These are phyloP conservation scores for Crithidia fasciculata DNA, from an alignment of 208 protist species.

Conservation along the genomic window DNA sequence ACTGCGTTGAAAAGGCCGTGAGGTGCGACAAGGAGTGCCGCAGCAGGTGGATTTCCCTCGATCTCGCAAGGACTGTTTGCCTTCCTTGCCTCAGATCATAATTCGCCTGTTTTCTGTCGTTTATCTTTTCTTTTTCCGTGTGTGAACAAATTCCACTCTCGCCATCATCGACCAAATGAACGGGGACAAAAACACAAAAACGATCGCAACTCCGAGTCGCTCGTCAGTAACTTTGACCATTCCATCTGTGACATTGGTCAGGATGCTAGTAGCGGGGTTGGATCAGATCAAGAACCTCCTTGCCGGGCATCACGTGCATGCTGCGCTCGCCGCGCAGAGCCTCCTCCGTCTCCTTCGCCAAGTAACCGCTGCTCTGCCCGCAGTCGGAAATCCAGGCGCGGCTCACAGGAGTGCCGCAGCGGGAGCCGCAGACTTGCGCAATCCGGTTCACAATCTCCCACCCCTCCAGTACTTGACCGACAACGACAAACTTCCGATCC, in stretches of 20 bases:
- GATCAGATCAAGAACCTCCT: slow-evolving; percentile 82
- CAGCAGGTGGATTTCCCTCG: too few relatives aligned
- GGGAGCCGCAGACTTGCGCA: slow-evolving; percentile 64
- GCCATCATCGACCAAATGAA: too few relatives aligned
- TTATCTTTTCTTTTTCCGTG: too few relatives aligned
- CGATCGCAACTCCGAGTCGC: background rate
- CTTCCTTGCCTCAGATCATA: too few relatives aligned
- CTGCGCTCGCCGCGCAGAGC: slow-evolving; percentile 61
- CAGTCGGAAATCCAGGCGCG: slow-evolving; percentile 90
- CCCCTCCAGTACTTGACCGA: slow-evolving; percentile 88
- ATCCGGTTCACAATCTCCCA: slow-evolving; percentile 84
- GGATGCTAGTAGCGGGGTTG: slow-evolving; percentile 67
- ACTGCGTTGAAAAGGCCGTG: too few relatives aligned
- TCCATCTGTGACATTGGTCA: background rate
- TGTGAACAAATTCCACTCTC: too few relatives aligned
- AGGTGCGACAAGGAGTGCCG: too few relatives aligned
- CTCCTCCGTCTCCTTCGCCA: slow-evolving; percentile 62
- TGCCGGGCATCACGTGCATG: slow-evolving; percentile 66
- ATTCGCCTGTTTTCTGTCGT: too few relatives aligned
- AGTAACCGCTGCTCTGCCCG: slow-evolving; percentile 83
- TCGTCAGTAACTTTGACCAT: background rate
- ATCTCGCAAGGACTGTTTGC: too few relatives aligned
- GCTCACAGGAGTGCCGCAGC: slow-evolving; percentile 85
- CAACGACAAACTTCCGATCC: slow-evolving; percentile 92
- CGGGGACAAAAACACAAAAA: background rate